Conservation (phyloP, 2,329 filamentous ascomycete genomes). For the Corynespora cassiicola region DNA sequence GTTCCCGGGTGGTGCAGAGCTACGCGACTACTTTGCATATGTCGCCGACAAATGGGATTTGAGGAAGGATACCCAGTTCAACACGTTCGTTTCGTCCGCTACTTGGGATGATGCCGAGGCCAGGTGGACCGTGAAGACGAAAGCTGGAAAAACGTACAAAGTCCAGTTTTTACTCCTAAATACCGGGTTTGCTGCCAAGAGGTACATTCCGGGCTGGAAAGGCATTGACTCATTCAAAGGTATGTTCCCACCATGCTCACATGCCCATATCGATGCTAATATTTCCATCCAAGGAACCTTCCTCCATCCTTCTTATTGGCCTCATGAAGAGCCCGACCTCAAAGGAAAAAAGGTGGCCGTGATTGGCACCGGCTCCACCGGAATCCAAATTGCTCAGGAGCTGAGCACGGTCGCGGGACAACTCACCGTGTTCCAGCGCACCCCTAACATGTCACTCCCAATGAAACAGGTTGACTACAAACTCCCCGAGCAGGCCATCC, state of each 20-base stretch:
- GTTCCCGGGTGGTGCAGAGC: slow-evolving; percentile 25
- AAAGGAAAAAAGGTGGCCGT: slow-evolving; percentile 65
- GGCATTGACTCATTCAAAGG: slow-evolving; percentile 41
- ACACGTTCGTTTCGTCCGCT: slow-evolving; percentile 51
- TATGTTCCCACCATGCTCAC: neutral
- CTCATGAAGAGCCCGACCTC: slow-evolving; percentile 59
- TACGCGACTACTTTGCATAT: slow-evolving; percentile 26
- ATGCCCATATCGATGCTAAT: neutral
- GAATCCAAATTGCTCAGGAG: slow-evolving; percentile 67
- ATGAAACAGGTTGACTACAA: slow-evolving; percentile 18
- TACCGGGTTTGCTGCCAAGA: slow-evolving; percentile 55
- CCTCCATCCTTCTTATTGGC: slow-evolving; percentile 66
- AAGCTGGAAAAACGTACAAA: slow-evolving; percentile 46
- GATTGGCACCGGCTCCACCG: slow-evolving; percentile 68
- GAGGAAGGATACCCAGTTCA: slow-evolving; percentile 42
- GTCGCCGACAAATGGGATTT: slow-evolving; percentile 26
- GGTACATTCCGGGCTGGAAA: slow-evolving; percentile 49
- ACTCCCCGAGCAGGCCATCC: slow-evolving; percentile 51
- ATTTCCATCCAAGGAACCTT: slow-evolving; percentile 31
- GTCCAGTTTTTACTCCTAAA: slow-evolving; percentile 55
- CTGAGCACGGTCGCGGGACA: slow-evolving; percentile 57
- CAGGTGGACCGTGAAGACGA: slow-evolving; percentile 54
- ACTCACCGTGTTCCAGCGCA: slow-evolving; percentile 68
- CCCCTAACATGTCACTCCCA: slow-evolving; percentile 49
- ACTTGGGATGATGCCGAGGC: slow-evolving; percentile 45